Percentiles rank a stretch among this genome's conserved stretches.
These are phyloP conservation scores for Penicillium manginii DNA, from an alignment of 495 filamentous ascomycete genomes.

Conservation along the genomic window DNA sequence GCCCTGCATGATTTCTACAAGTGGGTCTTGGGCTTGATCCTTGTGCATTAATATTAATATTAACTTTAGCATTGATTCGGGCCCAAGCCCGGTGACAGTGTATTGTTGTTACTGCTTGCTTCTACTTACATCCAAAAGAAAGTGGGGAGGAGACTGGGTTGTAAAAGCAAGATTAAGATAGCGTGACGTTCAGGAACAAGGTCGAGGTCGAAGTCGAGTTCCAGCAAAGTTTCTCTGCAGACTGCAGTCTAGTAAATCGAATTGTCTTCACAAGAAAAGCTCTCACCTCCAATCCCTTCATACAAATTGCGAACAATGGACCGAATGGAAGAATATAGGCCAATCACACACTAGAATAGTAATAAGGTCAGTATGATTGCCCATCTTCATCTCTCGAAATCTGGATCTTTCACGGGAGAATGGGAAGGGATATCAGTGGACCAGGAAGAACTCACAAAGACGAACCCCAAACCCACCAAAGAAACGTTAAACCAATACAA, in stretches of 20 bases:
- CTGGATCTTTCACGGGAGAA: too few species aligned
- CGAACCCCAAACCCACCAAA: slow-evolving; percentile 27
- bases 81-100: too few species aligned
- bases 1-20: too few species aligned
- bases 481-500: slow-evolving; percentile 30
- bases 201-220: too few species aligned
- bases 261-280: slow-evolving; percentile 41
- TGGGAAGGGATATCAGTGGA: too few species aligned
- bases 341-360: slow-evolving; percentile 27
- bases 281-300: slow-evolving; percentile 20
- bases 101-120: too few species aligned
- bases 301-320: slow-evolving; percentile 29
- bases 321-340: slow-evolving; percentile 37
- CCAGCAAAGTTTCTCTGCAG: too few species aligned
- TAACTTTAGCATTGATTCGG: too few species aligned
- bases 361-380: background rate
- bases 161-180: too few species aligned
- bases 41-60: too few species aligned
- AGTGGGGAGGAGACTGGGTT: background rate
- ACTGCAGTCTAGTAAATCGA: slow-evolving; percentile 13
- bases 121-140: background rate
- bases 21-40: too few species aligned
- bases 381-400: background rate
- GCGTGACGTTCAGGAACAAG: too few species aligned
- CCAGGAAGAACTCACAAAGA: slow-evolving; percentile 35